Evolutionary conservation across 495 filamentous ascomycete species (phyloP).

Genomic region (Penicillium turbatum): DNA sequence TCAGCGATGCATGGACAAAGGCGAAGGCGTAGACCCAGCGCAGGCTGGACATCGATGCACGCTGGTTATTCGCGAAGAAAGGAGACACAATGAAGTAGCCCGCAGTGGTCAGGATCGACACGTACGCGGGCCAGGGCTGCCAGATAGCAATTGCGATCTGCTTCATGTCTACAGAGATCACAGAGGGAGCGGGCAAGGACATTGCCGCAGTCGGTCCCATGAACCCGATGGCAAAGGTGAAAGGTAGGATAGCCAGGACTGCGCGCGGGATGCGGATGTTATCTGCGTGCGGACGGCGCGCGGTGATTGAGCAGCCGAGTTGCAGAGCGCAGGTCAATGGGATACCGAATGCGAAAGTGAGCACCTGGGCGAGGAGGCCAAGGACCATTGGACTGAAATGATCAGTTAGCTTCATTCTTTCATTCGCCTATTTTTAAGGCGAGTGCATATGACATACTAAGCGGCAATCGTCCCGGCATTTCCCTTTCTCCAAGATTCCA

Average conservation of each 20-base stretch:
- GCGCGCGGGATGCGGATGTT: slow-evolving; percentile 46
- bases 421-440: no score
- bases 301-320: slow-evolving; percentile 50
- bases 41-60: slow-evolving; percentile 40
- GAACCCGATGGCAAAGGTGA: slow-evolving; percentile 46
- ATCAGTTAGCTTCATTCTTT: background rate
- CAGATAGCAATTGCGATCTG: slow-evolving; percentile 56
- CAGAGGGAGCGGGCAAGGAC: slow-evolving; percentile 46
- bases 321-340: slow-evolving; percentile 52
- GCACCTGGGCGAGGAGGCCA: slow-evolving; percentile 51
- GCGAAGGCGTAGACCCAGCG: slow-evolving; percentile 54
- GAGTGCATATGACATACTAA: slow-evolving; percentile 38
- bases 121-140: slow-evolving; percentile 56
- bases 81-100: slow-evolving; percentile 31
- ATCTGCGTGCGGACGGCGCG: slow-evolving; percentile 39
- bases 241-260: slow-evolving; percentile 45
- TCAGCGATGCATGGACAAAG: slow-evolving; percentile 42
- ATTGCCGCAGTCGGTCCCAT: slow-evolving; percentile 49
- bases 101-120: slow-evolving; percentile 31
- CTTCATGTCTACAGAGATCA: slow-evolving; percentile 45
- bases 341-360: slow-evolving; percentile 50
- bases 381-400: slow-evolving; percentile 41
- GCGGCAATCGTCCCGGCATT: slow-evolving; percentile 50
- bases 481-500: slow-evolving; percentile 54
- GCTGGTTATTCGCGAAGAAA: slow-evolving; percentile 31